Base-by-base conservation (phyloP, 495 filamentous ascomycete genomes). In the Aspergillus campestris region DNA sequence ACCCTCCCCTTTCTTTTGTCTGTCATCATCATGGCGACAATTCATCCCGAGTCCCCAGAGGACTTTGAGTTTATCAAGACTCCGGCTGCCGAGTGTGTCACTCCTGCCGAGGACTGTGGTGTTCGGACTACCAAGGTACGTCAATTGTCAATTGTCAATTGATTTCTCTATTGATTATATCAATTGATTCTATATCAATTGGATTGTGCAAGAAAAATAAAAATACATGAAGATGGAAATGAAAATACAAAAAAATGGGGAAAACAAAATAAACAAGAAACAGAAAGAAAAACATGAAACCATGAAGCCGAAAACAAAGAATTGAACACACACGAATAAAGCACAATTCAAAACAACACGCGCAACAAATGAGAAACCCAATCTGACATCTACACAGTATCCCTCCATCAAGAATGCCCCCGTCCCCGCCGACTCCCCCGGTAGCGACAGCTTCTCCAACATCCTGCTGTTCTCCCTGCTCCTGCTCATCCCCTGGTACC, bases 21-120 rank as follows among this genome's bases (percentile, higher is more conserved):
- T 53, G 42, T 50, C 51, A 46, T 45, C 40, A 62, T 49, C 45
- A 77, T 76, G 74, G 61, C 69, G 55, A 70, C 63, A 45, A 61
- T 61, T 41, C 64, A 67, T 34, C 71, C 73, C 44, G 72, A 77
- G 61, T 72, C 69, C 55, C 74, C 69, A 11, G 78, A 80, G 62
- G 77, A 82, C 58, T 81, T 83, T 61, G 81, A 83, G 62, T 83
- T 79, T 63, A 77, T 83, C 43, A 65, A 78, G 51, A 85, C 81
- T 47, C 81, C 81, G 47, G 61, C 74, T 38, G 79, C 76, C 47
- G 62, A 63, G 28, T 70, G 69, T 31, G 60, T 59, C 31, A 67
- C 70, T 9, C 64, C 73, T 30, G 48, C 65, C 9, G 65, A 73
- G 41, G 63, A 77, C 38, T 79, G 70, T 52, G 78, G 78, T 43